Base-by-base conservation (phyloP, 176 grass and related monocot genomes). In the Urochloa ruziziensis region DNA sequence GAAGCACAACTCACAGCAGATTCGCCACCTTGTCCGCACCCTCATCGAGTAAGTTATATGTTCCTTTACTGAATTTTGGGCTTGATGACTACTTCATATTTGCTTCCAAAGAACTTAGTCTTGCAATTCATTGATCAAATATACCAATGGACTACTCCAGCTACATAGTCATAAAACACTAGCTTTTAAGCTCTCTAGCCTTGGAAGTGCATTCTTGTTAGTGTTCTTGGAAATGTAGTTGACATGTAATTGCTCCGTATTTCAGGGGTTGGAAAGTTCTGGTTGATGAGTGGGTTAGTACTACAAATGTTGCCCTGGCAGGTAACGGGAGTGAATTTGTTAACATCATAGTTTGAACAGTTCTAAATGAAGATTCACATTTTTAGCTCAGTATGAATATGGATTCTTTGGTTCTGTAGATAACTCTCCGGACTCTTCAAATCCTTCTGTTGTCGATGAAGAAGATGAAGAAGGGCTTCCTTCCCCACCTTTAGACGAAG, bases 281-380 rank as follows among this genome's bases (percentile, higher is more conserved):
- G 83, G 95, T 97, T 58, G 95, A 97, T 89, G 90, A 94, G 42
- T 97, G 95, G 95, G 88, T 92, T 42, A 85, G 56, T 86, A 88
- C 90, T 65, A 92, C 80, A 36, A 83, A 59, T 83, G 84, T 69
- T 3, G 79, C 86, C 49, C 84, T 94, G 81, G 62, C 90, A 83
- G 95, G 95, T 94, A 88, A 72, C 57, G 17, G 30, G 62, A 60
- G 23, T 75, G 69, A 80, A 62, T 87, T 68, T 10, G 12, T 53
- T 59, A 40, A 44, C 59, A 10, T 17, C 10, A 7, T 21, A 30
- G 21, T 57, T 64, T 33, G 10, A 34, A 46, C 42, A 36, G 28
- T 68, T 83, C 65, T 79, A 18, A 67, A 57, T 91, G 27, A 77
- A 15, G 33, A 70, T 19, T 71, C 23, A 17, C 62, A 18, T 77